Evolutionary conservation across 2,329 filamentous ascomycete species (phyloP).

Genomic region (Aspergillus sp.): DNA sequence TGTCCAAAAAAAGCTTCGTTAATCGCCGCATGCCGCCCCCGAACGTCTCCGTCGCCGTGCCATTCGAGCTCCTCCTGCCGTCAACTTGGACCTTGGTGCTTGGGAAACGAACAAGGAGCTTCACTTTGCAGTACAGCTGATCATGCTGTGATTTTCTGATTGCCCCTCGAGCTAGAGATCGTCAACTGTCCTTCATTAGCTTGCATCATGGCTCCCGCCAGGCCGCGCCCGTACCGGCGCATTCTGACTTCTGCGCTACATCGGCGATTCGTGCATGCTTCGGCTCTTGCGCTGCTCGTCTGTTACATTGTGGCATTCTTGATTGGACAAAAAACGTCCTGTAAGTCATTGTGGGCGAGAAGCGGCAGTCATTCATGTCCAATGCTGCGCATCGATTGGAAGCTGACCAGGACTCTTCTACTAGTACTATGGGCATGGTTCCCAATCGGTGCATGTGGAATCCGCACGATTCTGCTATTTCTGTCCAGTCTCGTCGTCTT

Average conservation of each 20-base stretch:
- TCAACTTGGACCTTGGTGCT: background rate
- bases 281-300: conserved; percentile 64
- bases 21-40: conserved; percentile 17
- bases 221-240: conserved; percentile 68
- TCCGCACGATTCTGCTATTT: conserved; percentile 75
- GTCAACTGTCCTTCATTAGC: conserved; percentile 21
- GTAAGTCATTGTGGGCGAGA: conserved; percentile 49
- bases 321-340: conserved; percentile 67
- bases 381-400: background rate
- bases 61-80: background rate
- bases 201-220: conserved; percentile 36
- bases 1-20: conserved; percentile 28
- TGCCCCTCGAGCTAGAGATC: conserved; percentile 21
- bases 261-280: conserved; percentile 78
- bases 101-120: background rate
- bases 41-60: background rate
- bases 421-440: conserved; percentile 84
- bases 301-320: conserved; percentile 72
- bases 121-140: conserved; percentile 8
- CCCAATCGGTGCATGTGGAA: conserved; percentile 70
- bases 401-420: conserved; percentile 8
- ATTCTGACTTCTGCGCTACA: conserved; percentile 88
- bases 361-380: background rate
- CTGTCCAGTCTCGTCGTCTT: conserved; percentile 74
- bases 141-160: conserved; percentile 22